Evolutionary conservation across 768 basidiomycete species (phyloP), one percentile per base, ranked within the genome.

Genomic region (Pulveroboletus sp.): DNA sequence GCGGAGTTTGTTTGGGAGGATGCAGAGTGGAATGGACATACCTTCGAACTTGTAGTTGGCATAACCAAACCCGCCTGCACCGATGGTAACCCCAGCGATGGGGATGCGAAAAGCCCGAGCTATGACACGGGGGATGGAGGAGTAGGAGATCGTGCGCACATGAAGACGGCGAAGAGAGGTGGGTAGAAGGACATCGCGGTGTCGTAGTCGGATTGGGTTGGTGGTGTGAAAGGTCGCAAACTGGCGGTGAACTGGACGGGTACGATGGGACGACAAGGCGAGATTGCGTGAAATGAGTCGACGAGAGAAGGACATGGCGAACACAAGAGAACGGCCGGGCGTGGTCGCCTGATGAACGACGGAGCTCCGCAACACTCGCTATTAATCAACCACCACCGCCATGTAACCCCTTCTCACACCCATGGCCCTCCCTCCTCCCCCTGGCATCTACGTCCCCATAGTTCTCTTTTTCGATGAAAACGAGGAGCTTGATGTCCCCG

Each of bases 11-110:
- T 14, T 13, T 8, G 36, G 14, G 5, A 10, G 44, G 46, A 18
- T 31, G 15, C 17, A 13, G 13, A 39, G 24, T 3, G 44, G 5
- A 32, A 8, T 1, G 47, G 31, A 69, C 78, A 57, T 53, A 92
- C 94, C 91, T 74, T 98, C 94, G 60, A 95, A 85, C 72, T 93
- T 93, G 75, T 95, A 95, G 67, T 95, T 93, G 18, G 93, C 94
- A 70, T 96, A 98, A 5, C 90, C 91, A 49, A 95, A 72, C 0
- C 91, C 86, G 9, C 94, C 94, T 0, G 88, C 93, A 5, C 94
- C 94, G 24, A 94, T 80, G 1, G 91, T 91, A 32, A 84, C 87
- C 6, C 88, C 92, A 14, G 91, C 93, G 51, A 92, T 78, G 26
- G 93, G 93, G 1, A 96, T 83, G 44, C 87, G 76, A 61, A 96